Conservation (phyloP, 192 early-diverging fungal species). For the Umbelopsis ramanniana region DNA sequence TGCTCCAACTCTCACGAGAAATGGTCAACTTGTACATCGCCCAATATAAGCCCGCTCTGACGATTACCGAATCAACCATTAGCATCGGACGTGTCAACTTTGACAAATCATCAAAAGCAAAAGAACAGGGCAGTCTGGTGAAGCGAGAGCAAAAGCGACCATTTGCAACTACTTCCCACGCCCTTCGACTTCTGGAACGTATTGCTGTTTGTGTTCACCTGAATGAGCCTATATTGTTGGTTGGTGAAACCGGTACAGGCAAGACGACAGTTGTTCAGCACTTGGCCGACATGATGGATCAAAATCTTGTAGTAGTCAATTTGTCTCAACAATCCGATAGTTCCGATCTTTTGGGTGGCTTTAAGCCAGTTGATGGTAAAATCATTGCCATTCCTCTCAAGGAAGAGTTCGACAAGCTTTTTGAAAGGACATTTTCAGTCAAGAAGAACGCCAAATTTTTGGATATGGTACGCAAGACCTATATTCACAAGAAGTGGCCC, state of each 20-base stretch:
- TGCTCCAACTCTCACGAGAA: constrained; percentile 67
- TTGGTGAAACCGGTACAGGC: constrained; percentile 98
- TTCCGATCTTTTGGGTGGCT: constrained; percentile 94
- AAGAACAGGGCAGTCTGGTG: constrained; percentile 33
- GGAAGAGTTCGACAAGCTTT: constrained; percentile 85
- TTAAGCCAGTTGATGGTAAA: constrained; percentile 91
- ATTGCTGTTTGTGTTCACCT: constrained; percentile 81
- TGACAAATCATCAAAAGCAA: constrained; percentile 32
- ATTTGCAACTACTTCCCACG: constrained; percentile 89
- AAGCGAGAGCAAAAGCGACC: constrained; percentile 48
- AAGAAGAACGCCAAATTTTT: constrained; percentile 87
- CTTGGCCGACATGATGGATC: constrained; percentile 76
- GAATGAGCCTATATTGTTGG: constrained; percentile 85
- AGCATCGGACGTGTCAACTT: constrained; percentile 64
- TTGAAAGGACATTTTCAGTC: constrained; percentile 85
- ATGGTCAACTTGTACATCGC: constrained; percentile 74
- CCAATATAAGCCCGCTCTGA: constrained; percentile 67
- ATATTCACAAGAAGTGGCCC: constrained; percentile 82
- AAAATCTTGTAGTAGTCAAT: constrained; percentile 89
- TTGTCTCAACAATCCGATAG: constrained; percentile 96
- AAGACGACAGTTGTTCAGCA: constrained; percentile 97
- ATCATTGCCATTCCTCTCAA: constrained; percentile 79
- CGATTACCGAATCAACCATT: constrained; percentile 41
- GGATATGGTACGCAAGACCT: constrained; percentile 75
- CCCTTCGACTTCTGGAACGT: constrained; percentile 82